phyloP scores from a whole-genome alignment of 2,329 filamentous ascomycete species.

The Leptographium radiaticola region DNA sequence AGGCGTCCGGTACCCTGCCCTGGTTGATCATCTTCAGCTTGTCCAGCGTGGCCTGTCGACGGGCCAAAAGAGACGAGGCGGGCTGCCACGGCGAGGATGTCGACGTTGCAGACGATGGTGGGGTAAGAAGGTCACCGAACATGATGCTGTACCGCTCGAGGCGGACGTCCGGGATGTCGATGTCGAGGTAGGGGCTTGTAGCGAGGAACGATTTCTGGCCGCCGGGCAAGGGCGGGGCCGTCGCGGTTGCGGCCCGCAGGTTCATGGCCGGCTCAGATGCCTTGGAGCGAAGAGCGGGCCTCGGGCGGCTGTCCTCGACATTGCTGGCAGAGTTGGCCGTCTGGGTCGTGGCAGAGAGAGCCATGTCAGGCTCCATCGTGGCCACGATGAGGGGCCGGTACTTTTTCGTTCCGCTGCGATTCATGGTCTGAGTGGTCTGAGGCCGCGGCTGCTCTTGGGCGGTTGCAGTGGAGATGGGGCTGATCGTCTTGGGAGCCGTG shows the following conservation, averaged over 20 bases:
- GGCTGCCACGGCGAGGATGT: constrained; percentile 10
- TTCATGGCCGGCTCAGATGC: constrained; percentile 10
- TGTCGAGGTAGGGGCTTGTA: constrained; percentile 41
- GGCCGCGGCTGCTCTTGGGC: constrained; percentile 6
- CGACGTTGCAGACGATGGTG: constrained; percentile 9
- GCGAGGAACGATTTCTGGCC: background rate
- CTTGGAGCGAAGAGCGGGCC: constrained; percentile 10
- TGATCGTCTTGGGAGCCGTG: background rate
- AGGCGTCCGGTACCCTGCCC: constrained; percentile 23
- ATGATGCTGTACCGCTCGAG: constrained; percentile 91
- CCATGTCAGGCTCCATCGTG: constrained; percentile 14
- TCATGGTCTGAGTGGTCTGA: background rate
- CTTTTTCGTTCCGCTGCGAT: constrained; percentile 27
- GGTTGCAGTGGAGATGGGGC: background rate
- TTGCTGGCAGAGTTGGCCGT: background rate
- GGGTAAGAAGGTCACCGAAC: constrained; percentile 62
- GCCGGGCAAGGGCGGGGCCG: background rate
- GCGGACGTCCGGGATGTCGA: constrained; percentile 68
- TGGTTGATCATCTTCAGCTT: constrained; percentile 42
- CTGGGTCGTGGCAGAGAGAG: constrained; percentile 18
- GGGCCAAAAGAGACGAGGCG: constrained; percentile 33
- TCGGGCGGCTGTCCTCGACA: background rate
- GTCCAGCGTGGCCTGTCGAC: constrained; percentile 45
- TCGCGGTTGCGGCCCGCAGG: background rate
- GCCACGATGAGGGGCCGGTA: constrained; percentile 31